Base-by-base conservation (phyloP, 495 filamentous ascomycete species). In the Hypomontagnella submonticulosa region DNA sequence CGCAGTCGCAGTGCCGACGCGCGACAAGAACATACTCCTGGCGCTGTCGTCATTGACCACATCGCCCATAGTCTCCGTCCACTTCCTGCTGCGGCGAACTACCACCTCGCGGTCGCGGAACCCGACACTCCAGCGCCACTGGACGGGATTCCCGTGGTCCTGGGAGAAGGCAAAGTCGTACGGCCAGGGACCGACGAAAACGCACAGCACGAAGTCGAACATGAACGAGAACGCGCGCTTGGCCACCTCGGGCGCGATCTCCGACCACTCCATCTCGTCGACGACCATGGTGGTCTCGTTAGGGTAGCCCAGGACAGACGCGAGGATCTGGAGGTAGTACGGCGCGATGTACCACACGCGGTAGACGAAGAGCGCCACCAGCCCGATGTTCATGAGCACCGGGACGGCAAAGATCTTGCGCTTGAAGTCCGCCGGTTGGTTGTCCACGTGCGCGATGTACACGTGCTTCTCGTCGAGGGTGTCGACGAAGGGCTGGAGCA, bases 391-490 rank as follows among this genome's bases (percentile, higher is more conserved):
- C 75, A 93, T 84, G 15, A 86, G 62, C 44, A 88, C 77, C 40
- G 92, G 90, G 3, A 94, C 85, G 38, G 82, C 42, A 80, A 94
- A 97, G 72, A 92, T 85, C 66, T 90, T 88, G 60, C 81, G 82
- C 77, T 96, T 96, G 80, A 90, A 84, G 27, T 80, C 78, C 19
- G 63, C 66, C 0, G 83, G 84, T 40, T 87, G 85, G 36, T 69
- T 78, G 80, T 96, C 92, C 78, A 94, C 79, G 79, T 93, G 90
- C 20, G 87, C 80, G 63, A 96, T 85, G 82, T 96, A 95, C 72
- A 94, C 80, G 72, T 90, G 84, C 18, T 81, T 69, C 20, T 79
- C 76, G 63, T 85, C 80, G 63, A 94, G 84, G 16, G 79, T 83
- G 36, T 80, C 61, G 71, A 88, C 79, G 75, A 94, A 85, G 15